Conservation (phyloP, 441 rosid genomes). For the Arabidopsis hybrid region DNA sequence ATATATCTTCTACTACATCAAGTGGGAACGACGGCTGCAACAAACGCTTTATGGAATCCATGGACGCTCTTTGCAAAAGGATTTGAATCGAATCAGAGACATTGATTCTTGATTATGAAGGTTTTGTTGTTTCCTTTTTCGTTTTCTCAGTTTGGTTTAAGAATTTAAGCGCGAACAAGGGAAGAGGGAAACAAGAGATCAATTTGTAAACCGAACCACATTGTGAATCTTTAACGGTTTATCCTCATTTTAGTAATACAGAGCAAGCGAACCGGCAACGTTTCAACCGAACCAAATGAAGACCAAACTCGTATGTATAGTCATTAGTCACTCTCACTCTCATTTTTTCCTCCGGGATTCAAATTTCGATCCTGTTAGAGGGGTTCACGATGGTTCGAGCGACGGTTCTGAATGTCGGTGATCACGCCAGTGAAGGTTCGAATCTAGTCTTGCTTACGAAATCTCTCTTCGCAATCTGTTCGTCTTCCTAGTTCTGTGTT, state of each 20-base stretch:
- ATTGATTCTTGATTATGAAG: background rate
- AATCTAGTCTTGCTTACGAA: background rate
- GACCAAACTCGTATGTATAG: background rate
- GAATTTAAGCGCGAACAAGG: background rate
- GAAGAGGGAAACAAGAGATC: background rate
- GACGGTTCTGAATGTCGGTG: background rate
- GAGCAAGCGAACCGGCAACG: background rate
- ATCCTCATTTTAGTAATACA: too few species aligned
- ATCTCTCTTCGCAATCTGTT: slow-evolving; percentile 1
- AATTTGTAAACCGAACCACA: too few species aligned
- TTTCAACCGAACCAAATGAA: background rate
- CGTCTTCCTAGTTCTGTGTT: slow-evolving; percentile 9
- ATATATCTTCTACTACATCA: background rate
- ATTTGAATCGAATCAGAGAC: background rate
- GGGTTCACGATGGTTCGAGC: slow-evolving; percentile 32
- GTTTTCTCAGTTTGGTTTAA: background rate
- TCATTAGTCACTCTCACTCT: background rate
- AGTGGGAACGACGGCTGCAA: background rate
- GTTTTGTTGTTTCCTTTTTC: background rate
- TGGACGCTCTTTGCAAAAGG: background rate
- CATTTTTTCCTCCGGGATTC: slow-evolving; percentile 18
- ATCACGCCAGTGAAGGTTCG: slow-evolving; percentile 28
- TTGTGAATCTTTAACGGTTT: background rate
- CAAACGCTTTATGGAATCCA: background rate
- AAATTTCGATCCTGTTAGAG: slow-evolving; percentile 29